These are phyloP conservation scores for Vigna radiata DNA, from an alignment of 306 rosid species.

Conservation along the genomic window DNA sequence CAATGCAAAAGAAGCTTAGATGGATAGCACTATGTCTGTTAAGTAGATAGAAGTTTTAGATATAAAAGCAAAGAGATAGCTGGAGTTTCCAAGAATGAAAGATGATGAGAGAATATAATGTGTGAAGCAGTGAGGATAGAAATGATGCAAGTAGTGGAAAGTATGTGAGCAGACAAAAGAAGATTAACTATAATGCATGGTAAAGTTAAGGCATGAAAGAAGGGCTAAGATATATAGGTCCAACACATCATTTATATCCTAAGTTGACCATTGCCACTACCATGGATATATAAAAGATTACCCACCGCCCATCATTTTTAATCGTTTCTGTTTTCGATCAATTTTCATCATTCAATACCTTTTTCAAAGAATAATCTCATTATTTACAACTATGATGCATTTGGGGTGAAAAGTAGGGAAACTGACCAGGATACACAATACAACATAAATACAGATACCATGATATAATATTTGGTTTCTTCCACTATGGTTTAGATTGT, in stretches of 20 bases:
- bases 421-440: slow-evolving; percentile 16
- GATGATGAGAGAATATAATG: slow-evolving; percentile 43
- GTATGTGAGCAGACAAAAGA: slow-evolving; percentile 47
- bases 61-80: slow-evolving; percentile 39
- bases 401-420: neutral
- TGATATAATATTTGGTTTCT: neutral
- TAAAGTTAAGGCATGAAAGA: slow-evolving; percentile 62
- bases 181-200: slow-evolving; percentile 51
- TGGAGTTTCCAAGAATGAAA: slow-evolving; percentile 35
- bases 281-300: slow-evolving; percentile 1
- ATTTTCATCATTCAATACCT: neutral
- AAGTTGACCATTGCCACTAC: slow-evolving; percentile 67
- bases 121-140: slow-evolving; percentile 45
- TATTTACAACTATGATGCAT: neutral
- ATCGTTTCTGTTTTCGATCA: neutral
- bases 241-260: slow-evolving; percentile 55
- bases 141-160: slow-evolving; percentile 58
- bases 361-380: neutral
- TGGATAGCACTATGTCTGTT: slow-evolving; percentile 49
- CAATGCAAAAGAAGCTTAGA: slow-evolving; percentile 49
- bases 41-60: slow-evolving; percentile 38
- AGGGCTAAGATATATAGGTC: slow-evolving; percentile 49
- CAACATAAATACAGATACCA: neutral
- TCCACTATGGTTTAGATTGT: neutral
- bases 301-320: slow-evolving; percentile 35